Conservation (phyloP, 1,139 yeast genomes). For the Spencermartinsiella ligniputridi region DNA sequence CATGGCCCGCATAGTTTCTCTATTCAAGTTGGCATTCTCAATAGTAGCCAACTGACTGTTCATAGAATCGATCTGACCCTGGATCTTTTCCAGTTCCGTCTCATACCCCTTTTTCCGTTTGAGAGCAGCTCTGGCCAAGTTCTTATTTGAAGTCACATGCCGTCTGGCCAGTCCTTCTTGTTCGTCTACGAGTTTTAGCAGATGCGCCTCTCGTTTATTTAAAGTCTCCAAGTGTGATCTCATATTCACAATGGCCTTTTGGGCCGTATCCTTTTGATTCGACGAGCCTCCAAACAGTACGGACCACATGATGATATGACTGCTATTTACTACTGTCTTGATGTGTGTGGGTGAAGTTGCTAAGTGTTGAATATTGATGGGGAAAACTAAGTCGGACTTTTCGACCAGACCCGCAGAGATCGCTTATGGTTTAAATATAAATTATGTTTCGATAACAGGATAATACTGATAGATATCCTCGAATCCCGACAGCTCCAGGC, state of each 20-base stretch:
- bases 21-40: constrained; percentile 91
- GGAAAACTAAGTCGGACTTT: neutral
- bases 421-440: no score
- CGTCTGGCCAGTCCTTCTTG: constrained; percentile 80
- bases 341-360: neutral
- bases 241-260: constrained; percentile 85
- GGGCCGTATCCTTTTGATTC: constrained; percentile 77
- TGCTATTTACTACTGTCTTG: neutral
- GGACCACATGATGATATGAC: no score
- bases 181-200: constrained; percentile 77
- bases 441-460: no score
- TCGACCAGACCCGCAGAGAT: no score
- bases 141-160: constrained; percentile 63
- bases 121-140: constrained; percentile 79
- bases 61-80: constrained; percentile 82
- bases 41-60: constrained; percentile 87
- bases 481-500: no score
- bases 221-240: constrained; percentile 87
- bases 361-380: neutral
- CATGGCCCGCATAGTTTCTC: constrained; percentile 98
- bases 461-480: no score
- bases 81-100: constrained; percentile 69
- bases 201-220: constrained; percentile 74
- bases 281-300: constrained; percentile 59
- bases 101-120: constrained; percentile 85